Base-by-base conservation (phyloP, 192 early-diverging fungal species). In the Haplosporangium gracile region DNA sequence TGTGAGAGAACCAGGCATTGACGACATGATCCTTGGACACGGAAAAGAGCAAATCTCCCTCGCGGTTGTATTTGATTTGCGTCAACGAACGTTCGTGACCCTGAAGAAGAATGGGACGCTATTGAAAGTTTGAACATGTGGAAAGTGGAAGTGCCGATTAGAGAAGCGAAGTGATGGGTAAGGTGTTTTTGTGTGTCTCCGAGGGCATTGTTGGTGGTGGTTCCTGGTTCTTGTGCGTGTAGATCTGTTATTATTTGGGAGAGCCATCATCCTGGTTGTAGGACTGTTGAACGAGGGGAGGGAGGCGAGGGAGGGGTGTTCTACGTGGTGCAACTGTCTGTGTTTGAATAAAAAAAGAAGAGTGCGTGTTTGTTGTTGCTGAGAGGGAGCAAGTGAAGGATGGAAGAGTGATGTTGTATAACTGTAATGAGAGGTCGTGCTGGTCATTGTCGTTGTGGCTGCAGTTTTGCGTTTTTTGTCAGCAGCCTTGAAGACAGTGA, bases 51-150 rank as follows among this genome's bases (percentile, higher is more conserved):
- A 99, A 92, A 89, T 99, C 99, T 55, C 99, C 99, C 87, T 99
- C 99, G 45, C 91, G 84, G 93, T 99, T 99, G 95, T 99, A 99
- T 88, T 97, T 97, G 89, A 99, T 94, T 87, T 97, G 97, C 51
- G 99, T 99, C 79, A 99, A 90, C 51, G 99, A 94, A 92, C 99
- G 96, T 68, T 93, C 94, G 91, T 99, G 99, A 68, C 99, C 99
- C 93, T 97, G 95, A 77, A 99, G 93, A 68, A 99, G 92, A 91
- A 99, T 98, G 49, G 99, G 99, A 88, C 95, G 92, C 96, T 94
- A 88, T 71, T 83, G 22, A 69, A 69, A 0, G 6, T 32, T 34
- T 34, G 49, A 69, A 51, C 1, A 10, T 0, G 22, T 20, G 39
- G 2, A 42, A 22, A n/a, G 16, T 5, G 49, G 49, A 4, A 49